Evolutionary conservation across 208 protist species (phyloP), one percentile per base, ranked within the genome.

Genomic region (Zelonia costaricensis): DNA sequence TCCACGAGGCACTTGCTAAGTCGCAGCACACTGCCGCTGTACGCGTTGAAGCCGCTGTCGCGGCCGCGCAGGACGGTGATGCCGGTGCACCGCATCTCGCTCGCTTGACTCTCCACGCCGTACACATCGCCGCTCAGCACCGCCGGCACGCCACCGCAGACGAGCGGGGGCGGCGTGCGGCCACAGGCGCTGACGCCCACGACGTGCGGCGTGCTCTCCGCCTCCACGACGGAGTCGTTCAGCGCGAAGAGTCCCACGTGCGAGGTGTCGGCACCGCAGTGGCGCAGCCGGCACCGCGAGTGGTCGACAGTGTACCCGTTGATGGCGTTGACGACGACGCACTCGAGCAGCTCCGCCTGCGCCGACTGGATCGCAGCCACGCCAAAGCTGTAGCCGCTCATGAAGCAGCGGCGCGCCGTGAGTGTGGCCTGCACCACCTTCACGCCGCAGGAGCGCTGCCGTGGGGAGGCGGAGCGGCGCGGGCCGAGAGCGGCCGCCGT

Each of bases 221-320:
- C 52, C 42, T 51, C 54, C 28, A 77, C 74, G 9, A 25, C 35
- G 7, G 79, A 74, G 65, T 57, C 35, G 67, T 85, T 88, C 27
- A 88, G 69, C n/a, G 65, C 64, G 60, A 86, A 86, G 27, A 90
- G 49, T 12, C 71, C 80, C 4, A 90, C 81, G 54, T 88, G 74
- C 12, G 76, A 59, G 20, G 82, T 82, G 62, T 85, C 63, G 0
- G 86, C 80, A 33, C 83, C 80, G 51, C 80, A 91, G 70, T 81
- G 36, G 6, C 40, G 42, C 40, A 90, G 47, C 3, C 38, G 62
- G 53, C 78, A 76, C 8, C 52, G 54, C 3, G 82, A 84, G 54
- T 44, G 43, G 62, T 90, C 78, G 20, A 90, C 47, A 6, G 79
- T 88, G 66, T 90, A 93, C 44, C 86, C 83, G 67, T 91, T 93